Base-by-base conservation (phyloP, 352 stramenopile species). In the Aphanomyces invadans region DNA sequence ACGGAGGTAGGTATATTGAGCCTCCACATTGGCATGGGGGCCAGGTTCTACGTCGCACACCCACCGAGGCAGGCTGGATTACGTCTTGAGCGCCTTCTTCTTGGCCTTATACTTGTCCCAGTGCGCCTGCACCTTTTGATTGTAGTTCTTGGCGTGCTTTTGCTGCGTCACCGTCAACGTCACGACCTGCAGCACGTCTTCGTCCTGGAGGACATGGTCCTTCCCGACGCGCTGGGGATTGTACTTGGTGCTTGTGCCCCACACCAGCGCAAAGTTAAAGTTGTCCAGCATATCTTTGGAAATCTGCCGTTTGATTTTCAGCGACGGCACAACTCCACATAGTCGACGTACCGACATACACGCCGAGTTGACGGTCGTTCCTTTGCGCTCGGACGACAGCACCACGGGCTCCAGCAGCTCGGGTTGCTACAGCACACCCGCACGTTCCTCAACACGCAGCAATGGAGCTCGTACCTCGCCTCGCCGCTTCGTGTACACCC, bases 171-270 rank as follows among this genome's bases (percentile, higher is more conserved):
- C 95, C 1, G 97, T 99, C 76, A 99, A 98, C 36, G 96, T 95
- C 21, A 99, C 95, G 65, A 99, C 96, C 71, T 98, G 93, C 51
- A 98, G 73, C 25, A 99, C 97, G 76, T 99, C 97, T 81, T 99
- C 95, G 78, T 99, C 97, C 33, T 95, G 73, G 11, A 99, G 76
- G 17, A 87, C 77, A 73, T 99, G 97, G 55, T 90, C 87, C 51
- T 98, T 88, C 57, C 97, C 97, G 38, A 93, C 83, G 61, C 95
- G 89, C 80, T 99, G 96, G 9, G 97, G 97, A 59, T 97, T 96
- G 76, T 99, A 98, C 72, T 99, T 99, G 23, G 96, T 98, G 67
- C 86, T 98, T 29, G 87, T 97, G 11, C 97, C 97, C 97, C 97
- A 99, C 55, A 99, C 95, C 46, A 98, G 75, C 17, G 93, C 95